These are phyloP conservation scores for Hypomontagnella submonticulosa DNA, from an alignment of 495 filamentous ascomycete genomes.

Conservation along the genomic window DNA sequence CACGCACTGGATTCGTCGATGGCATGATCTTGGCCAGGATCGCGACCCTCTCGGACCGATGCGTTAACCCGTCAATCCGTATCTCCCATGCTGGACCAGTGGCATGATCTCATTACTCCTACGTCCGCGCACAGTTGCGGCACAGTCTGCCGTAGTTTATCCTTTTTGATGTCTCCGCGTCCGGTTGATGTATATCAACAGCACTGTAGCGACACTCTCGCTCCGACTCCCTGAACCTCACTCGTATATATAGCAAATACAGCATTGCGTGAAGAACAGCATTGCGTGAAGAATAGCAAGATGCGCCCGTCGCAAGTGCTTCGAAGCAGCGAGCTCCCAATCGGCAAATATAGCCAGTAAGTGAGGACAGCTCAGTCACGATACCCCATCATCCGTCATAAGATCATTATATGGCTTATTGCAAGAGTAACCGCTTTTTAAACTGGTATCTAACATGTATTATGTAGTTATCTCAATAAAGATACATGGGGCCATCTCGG, in stretches of 20 bases:
- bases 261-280: neutral
- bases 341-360: conserved; percentile 41
- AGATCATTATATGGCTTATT: neutral
- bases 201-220: neutral
- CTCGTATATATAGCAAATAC: too few species aligned
- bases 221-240: neutral
- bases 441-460: too few species aligned
- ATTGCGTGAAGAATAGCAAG: neutral
- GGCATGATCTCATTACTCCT: neutral
- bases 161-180: neutral
- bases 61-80: conserved; percentile 17
- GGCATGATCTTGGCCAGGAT: conserved; percentile 5
- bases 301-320: conserved; percentile 37
- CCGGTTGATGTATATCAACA: neutral
- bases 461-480: conserved; percentile 34
- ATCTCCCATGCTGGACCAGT: neutral
- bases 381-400: neutral
- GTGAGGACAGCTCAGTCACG: neutral
- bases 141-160: neutral
- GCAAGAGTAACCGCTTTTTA: too few species aligned
- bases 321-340: conserved; percentile 24
- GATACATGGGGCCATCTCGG: conserved; percentile 37
- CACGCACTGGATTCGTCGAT: neutral
- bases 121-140: neutral
- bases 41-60: conserved; percentile 8